Conservation (phyloP, 2,329 filamentous ascomycete species). For the Cytospora chrysosperma region DNA sequence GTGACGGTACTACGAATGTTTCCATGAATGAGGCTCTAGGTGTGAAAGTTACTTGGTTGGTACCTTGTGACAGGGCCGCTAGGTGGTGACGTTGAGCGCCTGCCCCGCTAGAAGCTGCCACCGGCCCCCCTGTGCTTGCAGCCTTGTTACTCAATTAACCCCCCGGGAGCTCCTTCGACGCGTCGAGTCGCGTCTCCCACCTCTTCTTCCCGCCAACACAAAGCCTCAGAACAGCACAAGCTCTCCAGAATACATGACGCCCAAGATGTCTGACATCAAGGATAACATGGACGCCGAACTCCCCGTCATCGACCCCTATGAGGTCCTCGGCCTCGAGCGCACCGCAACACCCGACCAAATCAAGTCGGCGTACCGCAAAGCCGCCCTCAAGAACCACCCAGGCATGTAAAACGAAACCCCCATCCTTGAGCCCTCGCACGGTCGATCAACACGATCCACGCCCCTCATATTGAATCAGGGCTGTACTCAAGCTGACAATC, state of each 20-base stretch:
- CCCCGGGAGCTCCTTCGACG: constrained; percentile 1
- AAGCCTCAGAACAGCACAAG: background rate
- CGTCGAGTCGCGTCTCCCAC: constrained; percentile 14
- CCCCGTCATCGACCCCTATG: constrained; percentile 73
- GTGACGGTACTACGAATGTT: background rate
- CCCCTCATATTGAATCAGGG: background rate
- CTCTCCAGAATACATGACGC: constrained; percentile 11
- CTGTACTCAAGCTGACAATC: background rate
- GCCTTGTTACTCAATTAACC: constrained; percentile 10
- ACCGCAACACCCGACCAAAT: constrained; percentile 75
- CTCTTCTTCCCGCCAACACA: background rate
- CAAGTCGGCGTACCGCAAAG: constrained; percentile 88
- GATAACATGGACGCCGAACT: constrained; percentile 57
- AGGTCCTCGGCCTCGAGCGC: constrained; percentile 69
- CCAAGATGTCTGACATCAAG: constrained; percentile 48
- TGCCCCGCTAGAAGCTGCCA: background rate
- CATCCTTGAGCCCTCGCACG: background rate
- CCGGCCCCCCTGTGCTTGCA: background rate
- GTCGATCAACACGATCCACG: background rate
- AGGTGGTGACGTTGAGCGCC: background rate
- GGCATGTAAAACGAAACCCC: constrained; percentile 49
- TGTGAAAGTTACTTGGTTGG: background rate
- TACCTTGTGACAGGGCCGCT: background rate
- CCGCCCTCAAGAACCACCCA: constrained; percentile 83
- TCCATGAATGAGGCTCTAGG: background rate